Base-by-base conservation (phyloP, 768 basidiomycete species). In the Asterophora parasitica region DNA sequence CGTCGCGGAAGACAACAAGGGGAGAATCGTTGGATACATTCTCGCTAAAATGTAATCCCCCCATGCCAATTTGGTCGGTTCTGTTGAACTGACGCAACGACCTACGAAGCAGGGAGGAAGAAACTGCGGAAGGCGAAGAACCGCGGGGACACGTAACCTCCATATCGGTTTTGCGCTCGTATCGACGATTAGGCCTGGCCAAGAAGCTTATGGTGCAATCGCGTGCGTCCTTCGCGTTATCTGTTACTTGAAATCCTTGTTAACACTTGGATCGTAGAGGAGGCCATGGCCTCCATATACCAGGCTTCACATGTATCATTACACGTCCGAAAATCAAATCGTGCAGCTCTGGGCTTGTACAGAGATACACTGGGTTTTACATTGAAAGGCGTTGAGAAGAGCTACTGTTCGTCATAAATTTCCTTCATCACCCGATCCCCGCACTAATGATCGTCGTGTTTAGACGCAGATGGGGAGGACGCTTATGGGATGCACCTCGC, bases 131-230 rank as follows among this genome's bases (percentile, higher is more conserved):
- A 55, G 83, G 83, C 28, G 78, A 81, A 34, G 79, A 79, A 36
- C 79, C 84, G 1, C 89, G 92, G 59, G 95, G 95, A 1, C 95
- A 98, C 63, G 93, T 98, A 56, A 98, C 93, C 0, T 96, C 93
- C 13, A 95, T 98, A 64, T 94, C 92, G 2, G 93, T 97, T 6
- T 69, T 98, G 41, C 77, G 95, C 49, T 83, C 91, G 10, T 94
- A 97, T 66, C 78, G 95, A 52, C 78, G 95, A 39, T 71, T 97
- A 27, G 95, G 95, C 15, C 65, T 98, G 4, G 95, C 95, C 39
- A 96, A 96, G 69, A 92, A 92, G 61, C 74, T 98, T 42, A 97
- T 98, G 95, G 57, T 91, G 20, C 90, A 89, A 53, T 92, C 92
- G 50, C 94, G 94, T 96, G 64, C 58, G 92, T 70, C 16, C 41